Base-by-base conservation (phyloP, 495 filamentous ascomycete species). In the Daldinia vernicosa region DNA sequence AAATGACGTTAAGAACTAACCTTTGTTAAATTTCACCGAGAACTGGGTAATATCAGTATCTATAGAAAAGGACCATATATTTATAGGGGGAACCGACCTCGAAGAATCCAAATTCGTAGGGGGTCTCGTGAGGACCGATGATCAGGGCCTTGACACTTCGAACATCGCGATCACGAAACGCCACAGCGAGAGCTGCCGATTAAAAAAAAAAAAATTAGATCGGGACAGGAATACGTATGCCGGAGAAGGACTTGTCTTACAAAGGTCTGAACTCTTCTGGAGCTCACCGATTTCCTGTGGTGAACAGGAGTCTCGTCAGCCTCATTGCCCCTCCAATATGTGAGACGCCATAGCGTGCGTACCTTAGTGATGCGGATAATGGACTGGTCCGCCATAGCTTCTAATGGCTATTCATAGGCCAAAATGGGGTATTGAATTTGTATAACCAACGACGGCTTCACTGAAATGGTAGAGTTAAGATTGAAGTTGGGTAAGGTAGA, bases 101-200 rank as follows among this genome's bases (percentile, higher is more conserved):
- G 75, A 97, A 99, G 84, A 97, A 98, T 4, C 95, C 95, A 75
- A 97, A 96, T 73, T 98, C 93, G 78, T 99, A 99, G 0, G 95
- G 94, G 0, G 95, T 97, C 60, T 95, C 94, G 54, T 95, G 94
- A 7, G 96, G 95, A 0, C 95, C 95, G 60, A 99, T 87, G 66
- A 99, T 92, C 54, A 98, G 79, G 35, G 95, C 96, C 71, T 88
- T 90, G 45, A 99, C 91, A 67, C 95, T 90, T 33, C 94, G 90
- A 54, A 98, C 90, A 79, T 99, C 93, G 63, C 87, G 87, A 76
- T 98, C 95, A 35, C 90, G 84, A 74, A 91, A 97, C 39, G 89
- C 89, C 62, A 98, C 93, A 17, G 93, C 92, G 68, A 98, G 86
- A 27, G 94, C 93, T 95, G 60, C 28, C 35, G 26, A 75, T 54